phyloP scores from a whole-genome alignment of 2,329 filamentous ascomycete genomes.

The Penicillium vulpinum region DNA sequence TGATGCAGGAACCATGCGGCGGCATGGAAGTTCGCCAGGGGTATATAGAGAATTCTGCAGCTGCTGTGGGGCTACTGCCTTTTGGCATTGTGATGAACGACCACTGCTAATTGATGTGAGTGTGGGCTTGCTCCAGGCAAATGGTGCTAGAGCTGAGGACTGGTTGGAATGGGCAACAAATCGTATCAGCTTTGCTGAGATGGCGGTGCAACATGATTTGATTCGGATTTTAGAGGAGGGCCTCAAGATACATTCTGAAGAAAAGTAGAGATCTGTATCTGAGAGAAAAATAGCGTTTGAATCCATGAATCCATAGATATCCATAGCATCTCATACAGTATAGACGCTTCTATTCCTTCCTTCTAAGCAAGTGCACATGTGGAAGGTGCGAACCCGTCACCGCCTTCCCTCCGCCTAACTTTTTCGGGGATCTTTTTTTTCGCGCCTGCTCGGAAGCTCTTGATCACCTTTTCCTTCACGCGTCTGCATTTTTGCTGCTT shows the following conservation, averaged over 20 bases:
- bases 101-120: conserved; percentile 64
- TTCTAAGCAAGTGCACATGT: background rate
- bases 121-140: conserved; percentile 56
- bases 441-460: background rate
- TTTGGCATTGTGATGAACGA: conserved; percentile 59
- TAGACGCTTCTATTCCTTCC: background rate
- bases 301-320: too few relatives aligned
- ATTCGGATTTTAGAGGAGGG: conserved; percentile 29
- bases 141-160: conserved; percentile 55
- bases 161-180: conserved; percentile 65
- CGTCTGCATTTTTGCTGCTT: background rate
- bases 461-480: background rate
- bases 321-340: background rate
- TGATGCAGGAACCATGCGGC: conserved; percentile 48
- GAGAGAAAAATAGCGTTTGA: too few relatives aligned
- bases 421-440: conserved; percentile 14
- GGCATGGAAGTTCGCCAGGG: conserved; percentile 55
- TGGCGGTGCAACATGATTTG: conserved; percentile 43
- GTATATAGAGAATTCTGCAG: conserved; percentile 63
- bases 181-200: conserved; percentile 61
- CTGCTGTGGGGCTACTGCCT: conserved; percentile 63
- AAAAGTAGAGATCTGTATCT: background rate
- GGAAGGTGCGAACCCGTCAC: background rate
- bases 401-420: conserved; percentile 6
- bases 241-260: conserved; percentile 5